Evolutionary conservation across 768 basidiomycete species (phyloP).

Genomic region (Suillus weaverae): DNA sequence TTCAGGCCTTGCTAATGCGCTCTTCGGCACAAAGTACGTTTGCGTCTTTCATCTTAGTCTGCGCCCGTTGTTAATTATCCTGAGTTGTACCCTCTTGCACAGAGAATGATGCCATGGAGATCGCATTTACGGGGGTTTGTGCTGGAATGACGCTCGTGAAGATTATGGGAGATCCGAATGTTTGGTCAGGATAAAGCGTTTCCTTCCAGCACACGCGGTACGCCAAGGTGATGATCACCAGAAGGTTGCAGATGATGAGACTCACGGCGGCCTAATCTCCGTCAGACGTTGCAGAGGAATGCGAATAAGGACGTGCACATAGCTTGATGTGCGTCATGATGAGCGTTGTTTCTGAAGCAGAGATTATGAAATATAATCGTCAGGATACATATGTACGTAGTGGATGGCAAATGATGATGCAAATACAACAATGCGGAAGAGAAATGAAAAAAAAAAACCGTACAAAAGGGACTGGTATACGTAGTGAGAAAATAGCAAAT

Average conservation of each 20-base stretch:
- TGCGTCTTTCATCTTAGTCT: neutral
- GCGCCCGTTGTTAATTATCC: neutral
- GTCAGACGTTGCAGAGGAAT: neutral
- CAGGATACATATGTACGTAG: too few species aligned
- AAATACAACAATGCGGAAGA: too few species aligned
- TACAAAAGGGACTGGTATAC: too few species aligned
- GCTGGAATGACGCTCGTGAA: neutral
- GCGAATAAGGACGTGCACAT: neutral
- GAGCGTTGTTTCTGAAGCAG: neutral
- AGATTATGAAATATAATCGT: neutral
- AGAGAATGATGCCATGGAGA: neutral
- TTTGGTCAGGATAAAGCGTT: neutral
- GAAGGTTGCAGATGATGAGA: constrained; percentile 6
- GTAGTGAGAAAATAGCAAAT: too few species aligned
- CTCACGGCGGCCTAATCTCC: constrained; percentile 1
- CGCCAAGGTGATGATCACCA: neutral
- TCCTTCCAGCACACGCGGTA: constrained; percentile 1
- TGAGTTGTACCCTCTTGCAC: too few species aligned
- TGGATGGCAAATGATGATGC: too few species aligned
- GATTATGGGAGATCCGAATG: neutral
- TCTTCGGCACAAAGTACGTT: too few species aligned
- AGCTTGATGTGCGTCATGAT: constrained; percentile 1
- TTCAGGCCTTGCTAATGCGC: neutral
- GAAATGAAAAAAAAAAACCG: too few species aligned
- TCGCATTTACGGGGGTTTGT: neutral